Conservation (phyloP, 805 yeast species). For the Barnettozyma vustinii region DNA sequence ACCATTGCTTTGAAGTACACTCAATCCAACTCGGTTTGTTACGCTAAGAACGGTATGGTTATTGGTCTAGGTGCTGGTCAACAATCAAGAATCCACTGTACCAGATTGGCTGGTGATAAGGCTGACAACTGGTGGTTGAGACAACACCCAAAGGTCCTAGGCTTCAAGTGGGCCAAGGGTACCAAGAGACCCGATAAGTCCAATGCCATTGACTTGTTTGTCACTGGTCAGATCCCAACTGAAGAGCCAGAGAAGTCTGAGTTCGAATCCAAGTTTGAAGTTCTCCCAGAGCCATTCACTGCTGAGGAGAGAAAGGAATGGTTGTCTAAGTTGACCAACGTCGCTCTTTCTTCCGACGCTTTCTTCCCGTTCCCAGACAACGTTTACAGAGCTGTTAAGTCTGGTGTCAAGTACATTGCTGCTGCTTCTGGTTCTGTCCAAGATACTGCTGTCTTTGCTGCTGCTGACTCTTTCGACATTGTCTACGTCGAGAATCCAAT, state of each 20-base stretch:
- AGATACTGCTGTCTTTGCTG: conserved; percentile 93
- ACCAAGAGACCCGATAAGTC: conserved; percentile 98
- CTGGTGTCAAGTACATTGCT: conserved; percentile 93
- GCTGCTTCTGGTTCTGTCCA: conserved; percentile 98
- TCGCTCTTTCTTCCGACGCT: conserved; percentile 94
- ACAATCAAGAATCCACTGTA: conserved; percentile 98
- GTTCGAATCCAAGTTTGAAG: conserved; percentile 83
- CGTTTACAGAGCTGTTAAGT: conserved; percentile 93
- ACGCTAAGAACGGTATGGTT: conserved; percentile 99
- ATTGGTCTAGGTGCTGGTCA: conserved; percentile 99
- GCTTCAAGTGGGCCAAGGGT: conserved; percentile 96
- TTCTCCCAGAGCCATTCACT: conserved; percentile 79
- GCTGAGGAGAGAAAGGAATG: conserved; percentile 81
- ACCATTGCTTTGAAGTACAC: conserved; percentile 96
- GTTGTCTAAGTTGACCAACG: conserved; percentile 74
- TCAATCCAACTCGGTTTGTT: conserved; percentile 97
- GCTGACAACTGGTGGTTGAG: conserved; percentile 99
- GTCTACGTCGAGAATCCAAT: conserved; percentile 97
- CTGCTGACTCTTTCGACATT: conserved; percentile 86
- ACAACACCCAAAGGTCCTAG: conserved; percentile 93
- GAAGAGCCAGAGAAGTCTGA: conserved; percentile 90
- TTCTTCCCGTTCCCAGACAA: conserved; percentile 99
- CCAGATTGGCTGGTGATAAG: conserved; percentile 98
- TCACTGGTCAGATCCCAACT: conserved; percentile 85
- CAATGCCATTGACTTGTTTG: conserved; percentile 93